Evolutionary conservation across 371 early-diverging fungal species (phyloP), one percentile per base, ranked within the genome.

Genomic region (Mucor racemosus): DNA sequence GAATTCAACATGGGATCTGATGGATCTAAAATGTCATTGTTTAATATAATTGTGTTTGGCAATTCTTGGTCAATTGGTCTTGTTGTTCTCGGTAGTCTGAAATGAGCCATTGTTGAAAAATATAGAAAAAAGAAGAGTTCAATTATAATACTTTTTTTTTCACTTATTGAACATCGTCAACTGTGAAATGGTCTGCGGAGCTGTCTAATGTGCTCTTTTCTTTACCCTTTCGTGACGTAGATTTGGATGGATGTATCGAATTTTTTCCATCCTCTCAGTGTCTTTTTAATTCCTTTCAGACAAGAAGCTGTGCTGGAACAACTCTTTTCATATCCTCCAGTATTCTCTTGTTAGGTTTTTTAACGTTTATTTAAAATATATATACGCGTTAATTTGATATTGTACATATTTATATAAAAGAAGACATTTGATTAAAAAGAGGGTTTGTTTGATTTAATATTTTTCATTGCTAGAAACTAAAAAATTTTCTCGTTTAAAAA

Each of bases 91-190:
- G 72, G 72, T 41, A 67, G 64, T 21, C 64, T 53, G 60, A 71
- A 71, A 56, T 71, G 72, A 42, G 72, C 59, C 72, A 71, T 71
- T 41, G n/a, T 15, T 56, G 33, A 60, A 13, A 11, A 54, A 67
- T 13, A 31, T 15, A n/a, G 56, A 42, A 56, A 62, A 60, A 39
- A 33, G 39, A 34, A 58, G 17, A 26, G 26, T 26, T 26, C 3
- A 3, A 26, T 26, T 26, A 26, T 26, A 26, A 26, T 3, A 26
- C 3, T 26, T 26, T 26, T 26, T 26, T 26, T 14, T 48, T 46
- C 10, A 42, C 15, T 15, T 15, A 15, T 42, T n/a, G 5, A 42
- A 15, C 42, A 42, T n/a, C 42, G 6, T 42, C n/a, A 42, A 40
- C n/a, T 6, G n/a, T 6, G 4, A 42, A 42, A 42, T 42, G 5